phyloP scores from a whole-genome alignment of 257 asterid genomes.

The Primulina tabacum region DNA sequence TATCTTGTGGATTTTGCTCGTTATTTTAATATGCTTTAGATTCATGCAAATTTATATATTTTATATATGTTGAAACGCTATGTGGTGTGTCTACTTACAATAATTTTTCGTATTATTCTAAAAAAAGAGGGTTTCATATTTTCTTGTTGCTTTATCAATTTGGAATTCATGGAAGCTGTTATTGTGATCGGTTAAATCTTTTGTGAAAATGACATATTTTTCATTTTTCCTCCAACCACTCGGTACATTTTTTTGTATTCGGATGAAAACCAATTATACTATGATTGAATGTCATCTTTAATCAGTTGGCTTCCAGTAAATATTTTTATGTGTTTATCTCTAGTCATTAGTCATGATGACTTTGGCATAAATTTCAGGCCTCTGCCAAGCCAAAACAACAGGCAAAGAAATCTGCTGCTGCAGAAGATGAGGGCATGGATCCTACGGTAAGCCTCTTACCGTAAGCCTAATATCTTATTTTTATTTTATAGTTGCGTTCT shows the following conservation, averaged over 20 bases:
- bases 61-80: too few relatives aligned
- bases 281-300: too few relatives aligned
- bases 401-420: constrained; percentile 47
- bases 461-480: neutral
- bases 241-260: neutral
- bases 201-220: neutral
- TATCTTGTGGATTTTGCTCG: too few relatives aligned
- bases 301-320: too few relatives aligned
- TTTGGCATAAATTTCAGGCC: constrained; percentile 31
- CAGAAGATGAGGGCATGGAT: constrained; percentile 73
- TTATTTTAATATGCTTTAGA: too few relatives aligned
- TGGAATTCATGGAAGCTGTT: neutral
- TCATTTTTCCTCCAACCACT: neutral
- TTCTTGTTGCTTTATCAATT: neutral
- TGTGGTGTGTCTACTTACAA: too few relatives aligned
- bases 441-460: constrained; percentile 47
- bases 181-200: neutral
- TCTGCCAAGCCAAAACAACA: constrained; percentile 38
- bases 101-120: too few relatives aligned
- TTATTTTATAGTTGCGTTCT: neutral
- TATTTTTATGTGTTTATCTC: too few relatives aligned
- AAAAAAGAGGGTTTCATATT: neutral
- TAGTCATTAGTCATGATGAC: neutral
- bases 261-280: neutral
- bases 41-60: too few relatives aligned